Percentiles rank a stretch among this genome's conserved stretches.
Conservation (phyloP, 768 basidiomycete species). For the Gautieria morchelliformis region DNA sequence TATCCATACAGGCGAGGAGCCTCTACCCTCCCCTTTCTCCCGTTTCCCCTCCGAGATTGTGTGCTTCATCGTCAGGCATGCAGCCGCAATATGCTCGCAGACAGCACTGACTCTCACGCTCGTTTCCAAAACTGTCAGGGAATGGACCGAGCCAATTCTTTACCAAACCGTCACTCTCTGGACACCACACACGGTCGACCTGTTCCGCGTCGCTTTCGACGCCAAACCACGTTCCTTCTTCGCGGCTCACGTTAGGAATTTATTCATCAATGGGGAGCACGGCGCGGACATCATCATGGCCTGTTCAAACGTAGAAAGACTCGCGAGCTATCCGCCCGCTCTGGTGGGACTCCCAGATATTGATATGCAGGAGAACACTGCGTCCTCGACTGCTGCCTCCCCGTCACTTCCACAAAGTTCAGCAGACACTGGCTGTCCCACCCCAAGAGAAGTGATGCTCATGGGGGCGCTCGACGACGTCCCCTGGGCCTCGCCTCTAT, state of each 20-base stretch:
- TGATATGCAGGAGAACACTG: neutral
- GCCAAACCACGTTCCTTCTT: constrained; percentile 4
- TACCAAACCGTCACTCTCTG: constrained; percentile 29
- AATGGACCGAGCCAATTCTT: constrained; percentile 25
- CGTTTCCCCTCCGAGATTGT: constrained; percentile 26
- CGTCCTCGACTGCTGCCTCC: neutral
- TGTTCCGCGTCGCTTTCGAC: constrained; percentile 3
- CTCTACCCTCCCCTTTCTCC: neutral
- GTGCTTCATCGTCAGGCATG: constrained; percentile 27
- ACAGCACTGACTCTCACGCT: constrained; percentile 26
- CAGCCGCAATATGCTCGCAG: constrained; percentile 18
- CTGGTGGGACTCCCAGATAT: neutral
- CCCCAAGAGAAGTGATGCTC: neutral
- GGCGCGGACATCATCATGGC: constrained; percentile 6
- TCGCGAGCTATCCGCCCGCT: constrained; percentile 3
- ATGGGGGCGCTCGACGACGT: constrained; percentile 6
- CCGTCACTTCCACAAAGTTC: neutral
- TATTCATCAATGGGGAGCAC: constrained; percentile 4
- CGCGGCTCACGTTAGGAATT: neutral
- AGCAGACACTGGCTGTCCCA: neutral
- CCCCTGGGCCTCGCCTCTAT: constrained; percentile 3
- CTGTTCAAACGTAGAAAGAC: constrained; percentile 1
- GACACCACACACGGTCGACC: constrained; percentile 2
- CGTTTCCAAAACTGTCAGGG: constrained; percentile 25
- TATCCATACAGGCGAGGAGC: neutral